phyloP scores from a whole-genome alignment of 805 yeast genomes.

The Wickerhamia fluorescens region DNA sequence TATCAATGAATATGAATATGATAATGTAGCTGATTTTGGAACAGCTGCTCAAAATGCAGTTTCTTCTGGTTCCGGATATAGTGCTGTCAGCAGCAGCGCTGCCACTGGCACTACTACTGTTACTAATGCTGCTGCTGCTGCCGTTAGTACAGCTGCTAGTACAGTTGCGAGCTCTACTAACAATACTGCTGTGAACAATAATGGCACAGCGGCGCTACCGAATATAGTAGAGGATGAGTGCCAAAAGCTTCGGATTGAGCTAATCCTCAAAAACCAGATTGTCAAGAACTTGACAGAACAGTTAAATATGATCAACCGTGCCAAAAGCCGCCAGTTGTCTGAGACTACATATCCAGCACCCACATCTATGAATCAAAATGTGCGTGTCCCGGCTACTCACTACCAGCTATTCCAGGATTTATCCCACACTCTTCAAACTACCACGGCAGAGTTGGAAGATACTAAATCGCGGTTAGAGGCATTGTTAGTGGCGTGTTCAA shows the following conservation, averaged over 20 bases:
- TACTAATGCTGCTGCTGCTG: not conserved
- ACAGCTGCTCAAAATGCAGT: slow-evolving; percentile 1
- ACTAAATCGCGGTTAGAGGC: slow-evolving; percentile 61
- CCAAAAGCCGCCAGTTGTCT: not conserved
- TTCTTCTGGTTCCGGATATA: not conserved
- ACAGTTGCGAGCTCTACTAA: not conserved
- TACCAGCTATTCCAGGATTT: slow-evolving; percentile 44
- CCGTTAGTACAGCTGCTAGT: not conserved
- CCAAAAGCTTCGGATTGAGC: slow-evolving; percentile 39
- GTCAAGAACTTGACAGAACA: slow-evolving; percentile 30
- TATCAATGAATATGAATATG: not conserved
- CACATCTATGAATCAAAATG: slow-evolving; percentile 4
- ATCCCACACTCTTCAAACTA: slow-evolving; percentile 39
- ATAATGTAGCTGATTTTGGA: not conserved
- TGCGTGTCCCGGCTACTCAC: slow-evolving; percentile 36
- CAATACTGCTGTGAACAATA: slow-evolving; percentile 9
- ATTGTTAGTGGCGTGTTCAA: slow-evolving; percentile 27
- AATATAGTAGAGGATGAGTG: slow-evolving; percentile 7
- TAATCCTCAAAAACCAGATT: slow-evolving; percentile 48
- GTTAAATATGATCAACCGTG: slow-evolving; percentile 13
- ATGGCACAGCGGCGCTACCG: too few species aligned
- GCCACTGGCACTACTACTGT: slow-evolving; percentile 11
- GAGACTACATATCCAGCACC: slow-evolving; percentile 5
- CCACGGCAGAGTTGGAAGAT: slow-evolving; percentile 45
- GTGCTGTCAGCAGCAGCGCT: too few species aligned